Percentiles rank a stretch among this genome's conserved stretches.
phyloP scores from a whole-genome alignment of 225 moss, liverwort and hornwort species.

The Climacium dendroides region DNA sequence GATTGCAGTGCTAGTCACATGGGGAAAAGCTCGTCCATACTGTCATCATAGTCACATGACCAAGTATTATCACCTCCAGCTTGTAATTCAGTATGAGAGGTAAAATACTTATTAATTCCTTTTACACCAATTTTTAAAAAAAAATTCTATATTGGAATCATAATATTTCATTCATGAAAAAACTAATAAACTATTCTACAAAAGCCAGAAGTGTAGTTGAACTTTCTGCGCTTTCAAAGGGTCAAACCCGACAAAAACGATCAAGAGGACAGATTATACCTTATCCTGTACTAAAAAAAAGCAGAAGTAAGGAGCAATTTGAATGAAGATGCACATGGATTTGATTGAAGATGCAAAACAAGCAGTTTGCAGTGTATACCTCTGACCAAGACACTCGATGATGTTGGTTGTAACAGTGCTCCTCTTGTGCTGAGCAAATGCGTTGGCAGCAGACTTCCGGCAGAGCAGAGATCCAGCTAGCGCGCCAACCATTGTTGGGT shows the following conservation, averaged over 20 bases:
- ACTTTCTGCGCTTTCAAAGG: too few species aligned
- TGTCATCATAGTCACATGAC: constrained; percentile 7
- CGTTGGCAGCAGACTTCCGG: constrained; percentile 68
- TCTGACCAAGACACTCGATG: constrained; percentile 70
- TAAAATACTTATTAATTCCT: background rate
- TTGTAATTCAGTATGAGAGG: background rate
- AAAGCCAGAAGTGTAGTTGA: background rate
- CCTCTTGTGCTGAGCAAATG: constrained; percentile 73
- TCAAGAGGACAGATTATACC: background rate
- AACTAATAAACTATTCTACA: background rate
- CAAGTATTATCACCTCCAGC: background rate
- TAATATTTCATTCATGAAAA: background rate
- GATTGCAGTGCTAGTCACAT: constrained; percentile 13
- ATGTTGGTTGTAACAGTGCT: constrained; percentile 81
- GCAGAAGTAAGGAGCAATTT: background rate
- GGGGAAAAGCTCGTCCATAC: constrained; percentile 56
- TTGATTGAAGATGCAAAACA: background rate
- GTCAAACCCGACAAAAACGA: background rate
- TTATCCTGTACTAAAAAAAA: background rate
- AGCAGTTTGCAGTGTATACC: constrained; percentile 12
- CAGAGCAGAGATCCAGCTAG: constrained; percentile 69
- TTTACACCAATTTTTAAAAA: background rate
- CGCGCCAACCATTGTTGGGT: constrained; percentile 72
- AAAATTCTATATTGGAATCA: background rate
- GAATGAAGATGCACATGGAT: background rate